phyloP scores from a whole-genome alignment of 139 green algal genomes.

The Chlorella sp. region DNA sequence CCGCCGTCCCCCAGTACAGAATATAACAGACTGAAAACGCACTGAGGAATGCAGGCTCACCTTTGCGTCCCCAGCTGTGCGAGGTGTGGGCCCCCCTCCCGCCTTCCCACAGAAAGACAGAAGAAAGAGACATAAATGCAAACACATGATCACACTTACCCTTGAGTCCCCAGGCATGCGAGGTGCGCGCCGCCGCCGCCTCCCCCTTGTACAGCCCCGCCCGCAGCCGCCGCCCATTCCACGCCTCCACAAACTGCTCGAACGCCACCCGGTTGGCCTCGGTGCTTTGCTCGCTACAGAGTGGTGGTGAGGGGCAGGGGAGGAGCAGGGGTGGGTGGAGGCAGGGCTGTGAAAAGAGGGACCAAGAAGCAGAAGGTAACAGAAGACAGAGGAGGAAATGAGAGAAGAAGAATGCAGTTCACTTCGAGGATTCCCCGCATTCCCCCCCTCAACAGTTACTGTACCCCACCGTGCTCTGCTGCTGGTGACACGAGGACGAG shows the following conservation, averaged over 20 bases:
- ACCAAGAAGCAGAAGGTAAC: not conserved
- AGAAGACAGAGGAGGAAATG: not conserved
- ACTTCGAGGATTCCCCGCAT: no score
- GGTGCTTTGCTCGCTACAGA: conserved; percentile 53
- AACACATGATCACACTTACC: not conserved
- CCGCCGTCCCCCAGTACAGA: conserved; percentile 54
- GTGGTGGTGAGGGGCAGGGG: not conserved
- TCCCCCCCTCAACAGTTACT: no score
- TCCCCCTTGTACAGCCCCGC: conserved; percentile 62
- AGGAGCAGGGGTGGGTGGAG: not conserved
- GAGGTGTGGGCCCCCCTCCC: conserved; percentile 44
- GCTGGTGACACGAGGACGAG: no score
- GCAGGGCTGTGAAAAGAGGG: not conserved
- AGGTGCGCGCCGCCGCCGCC: conserved; percentile 45
- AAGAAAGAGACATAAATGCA: not conserved
- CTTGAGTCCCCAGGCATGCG: conserved; percentile 62
- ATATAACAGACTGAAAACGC: not conserved
- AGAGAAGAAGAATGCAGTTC: no score
- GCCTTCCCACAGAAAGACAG: conserved; percentile 54
- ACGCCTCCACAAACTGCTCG: conserved; percentile 63
- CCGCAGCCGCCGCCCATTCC: conserved; percentile 59
- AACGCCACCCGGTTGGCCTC: conserved; percentile 62
- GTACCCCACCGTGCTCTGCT: no score
- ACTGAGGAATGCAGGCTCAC: not conserved
- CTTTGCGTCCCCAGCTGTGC: conserved; percentile 61